Conservation (phyloP, 1,139 yeast species). For the Yamadazyma sp. region DNA sequence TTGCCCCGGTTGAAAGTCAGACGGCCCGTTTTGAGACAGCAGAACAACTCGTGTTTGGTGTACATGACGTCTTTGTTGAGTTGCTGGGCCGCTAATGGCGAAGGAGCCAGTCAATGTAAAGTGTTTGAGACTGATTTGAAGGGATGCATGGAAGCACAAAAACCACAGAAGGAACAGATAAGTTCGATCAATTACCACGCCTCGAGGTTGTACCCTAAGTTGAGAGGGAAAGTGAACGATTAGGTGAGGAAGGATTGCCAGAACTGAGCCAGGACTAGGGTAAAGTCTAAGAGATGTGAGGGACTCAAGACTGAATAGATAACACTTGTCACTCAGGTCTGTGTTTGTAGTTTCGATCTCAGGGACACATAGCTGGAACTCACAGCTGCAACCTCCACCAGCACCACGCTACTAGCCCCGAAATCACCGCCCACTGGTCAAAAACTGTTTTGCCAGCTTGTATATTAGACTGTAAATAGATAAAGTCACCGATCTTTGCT, state of each 20-base stretch:
- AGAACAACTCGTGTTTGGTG: constrained; percentile 72
- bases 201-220: constrained; percentile 73
- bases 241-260: no score
- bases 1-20: constrained; percentile 74
- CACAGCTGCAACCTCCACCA: no score
- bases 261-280: no score
- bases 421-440: no score
- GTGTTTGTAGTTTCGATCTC: no score
- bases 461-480: no score
- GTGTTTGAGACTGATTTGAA: constrained; percentile 56
- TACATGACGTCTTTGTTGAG: constrained; percentile 82
- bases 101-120: constrained; percentile 68
- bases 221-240: constrained; percentile 75
- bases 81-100: constrained; percentile 97
- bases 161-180: constrained; percentile 45
- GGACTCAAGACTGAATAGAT: not conserved
- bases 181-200: constrained; percentile 80
- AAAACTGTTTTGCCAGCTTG: no score
- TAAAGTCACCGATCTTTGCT: no score
- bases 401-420: no score
- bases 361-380: no score
- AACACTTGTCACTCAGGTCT: no score
- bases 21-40: constrained; percentile 57
- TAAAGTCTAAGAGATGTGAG: no score
- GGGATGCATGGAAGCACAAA: constrained; percentile 47